These are phyloP conservation scores for Trematosphaeria pertusa DNA, from an alignment of 2,329 filamentous ascomycete species.

Conservation along the genomic window DNA sequence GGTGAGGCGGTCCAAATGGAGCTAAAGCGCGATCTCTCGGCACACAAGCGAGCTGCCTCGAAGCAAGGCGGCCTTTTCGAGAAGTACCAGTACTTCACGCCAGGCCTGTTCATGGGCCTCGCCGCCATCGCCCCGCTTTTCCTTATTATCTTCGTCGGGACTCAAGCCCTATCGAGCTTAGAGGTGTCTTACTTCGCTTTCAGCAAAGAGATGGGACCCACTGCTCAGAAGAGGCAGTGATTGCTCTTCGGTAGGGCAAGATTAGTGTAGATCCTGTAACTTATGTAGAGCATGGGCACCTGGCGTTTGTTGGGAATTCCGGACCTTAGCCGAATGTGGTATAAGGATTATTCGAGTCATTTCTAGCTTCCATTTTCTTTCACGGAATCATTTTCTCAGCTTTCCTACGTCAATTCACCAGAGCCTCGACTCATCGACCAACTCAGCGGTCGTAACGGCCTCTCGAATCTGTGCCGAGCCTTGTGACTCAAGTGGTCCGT, in stretches of 20 bases:
- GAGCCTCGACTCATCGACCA: too few species aligned
- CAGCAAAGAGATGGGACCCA: slow-evolving; percentile 93
- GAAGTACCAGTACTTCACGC: slow-evolving; percentile 93
- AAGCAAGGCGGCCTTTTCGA: slow-evolving; percentile 69
- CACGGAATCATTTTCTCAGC: too few species aligned
- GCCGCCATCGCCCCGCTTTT: slow-evolving; percentile 74
- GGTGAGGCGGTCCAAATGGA: slow-evolving; percentile 71
- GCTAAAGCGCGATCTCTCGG: slow-evolving; percentile 69
- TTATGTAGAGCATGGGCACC: slow-evolving; percentile 23
- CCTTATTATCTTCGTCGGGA: slow-evolving; percentile 77
- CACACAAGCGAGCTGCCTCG: slow-evolving; percentile 34
- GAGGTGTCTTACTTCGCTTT: slow-evolving; percentile 94
- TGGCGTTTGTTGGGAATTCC: slow-evolving; percentile 4
- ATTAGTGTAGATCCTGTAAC: slow-evolving; percentile 22
- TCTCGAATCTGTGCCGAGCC: too few species aligned
- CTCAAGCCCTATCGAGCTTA: slow-evolving; percentile 78
- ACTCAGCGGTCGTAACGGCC: too few species aligned
- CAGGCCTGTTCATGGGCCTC: slow-evolving; percentile 89
- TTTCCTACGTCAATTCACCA: too few species aligned
- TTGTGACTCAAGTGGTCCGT: too few species aligned
- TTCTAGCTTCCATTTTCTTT: too few species aligned
- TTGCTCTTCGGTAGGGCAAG: background rate
- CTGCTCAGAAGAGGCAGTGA: slow-evolving; percentile 80
- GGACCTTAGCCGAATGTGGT: background rate
- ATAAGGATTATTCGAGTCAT: background rate